Base-by-base conservation (phyloP, 805 yeast genomes). In the Hermanozyma aechmeae region DNA sequence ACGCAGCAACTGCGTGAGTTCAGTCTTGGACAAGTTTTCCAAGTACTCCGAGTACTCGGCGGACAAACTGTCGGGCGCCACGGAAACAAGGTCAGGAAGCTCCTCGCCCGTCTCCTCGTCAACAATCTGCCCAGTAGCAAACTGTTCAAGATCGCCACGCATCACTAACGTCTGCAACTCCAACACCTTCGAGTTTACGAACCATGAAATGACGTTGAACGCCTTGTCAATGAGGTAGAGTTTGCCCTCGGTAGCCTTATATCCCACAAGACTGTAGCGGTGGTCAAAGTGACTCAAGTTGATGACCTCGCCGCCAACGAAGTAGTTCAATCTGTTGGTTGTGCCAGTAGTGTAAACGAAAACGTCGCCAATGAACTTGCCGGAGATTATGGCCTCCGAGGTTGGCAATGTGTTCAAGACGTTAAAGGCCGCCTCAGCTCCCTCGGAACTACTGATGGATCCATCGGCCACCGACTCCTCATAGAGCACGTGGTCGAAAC, bases 351-450 rank as follows among this genome's bases (percentile, higher is more conserved):
- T 84, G 63, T 80, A 92, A 30, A 92, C 74, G 53, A 89, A 87
- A 26, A 92, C 96, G 61, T 92, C 97, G 42, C 97, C 98, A 46
- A 87, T 86, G 86, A 96, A 92, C 54, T 78, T 79, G 48, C 96
- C 96, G 16, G 94, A 79, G 35, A 82, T 74, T 22, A 89, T 73
- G 13, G 76, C 61, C 52, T 92, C 99, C 3, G 64, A 43, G 15
- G 65, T 56, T 33, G 73, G 71, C 35, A 85, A 71, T 37, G 93
- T 95, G 46, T 79, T 73, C 33, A 84, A 63, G 15, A 87, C 87
- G 31, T 83, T 93, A 52, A 92, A 85, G 11, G 89, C 73, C 22
- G 72, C 79, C 48, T 82, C 96, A 21, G 81, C 81, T 41, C 96
- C 97, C 52, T 86, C 96, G 49, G 84, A 93, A 4, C 74, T 72